A percentile compares a stretch with the other conserved stretches of the same genome.
These are phyloP conservation scores for Arthroderma sp. DNA, from an alignment of 2,329 filamentous ascomycete genomes.

Conservation along the genomic window DNA sequence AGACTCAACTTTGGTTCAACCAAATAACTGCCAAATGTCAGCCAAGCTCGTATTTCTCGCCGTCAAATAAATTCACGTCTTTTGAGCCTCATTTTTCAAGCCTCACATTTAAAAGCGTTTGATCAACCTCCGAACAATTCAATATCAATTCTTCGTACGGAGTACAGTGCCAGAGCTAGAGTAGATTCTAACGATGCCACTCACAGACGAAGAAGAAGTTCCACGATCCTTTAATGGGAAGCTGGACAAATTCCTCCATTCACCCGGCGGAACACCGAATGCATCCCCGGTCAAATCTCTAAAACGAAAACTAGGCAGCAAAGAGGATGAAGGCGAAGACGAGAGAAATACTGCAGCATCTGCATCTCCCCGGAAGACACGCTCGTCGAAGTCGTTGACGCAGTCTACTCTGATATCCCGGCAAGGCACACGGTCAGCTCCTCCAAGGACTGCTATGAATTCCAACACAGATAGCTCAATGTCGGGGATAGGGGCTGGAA, in stretches of 20 bases:
- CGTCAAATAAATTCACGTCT: neutral
- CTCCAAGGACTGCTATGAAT: neutral
- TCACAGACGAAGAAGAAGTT: slow-evolving; percentile 14
- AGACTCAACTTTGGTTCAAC: no score
- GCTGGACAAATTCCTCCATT: slow-evolving; percentile 26
- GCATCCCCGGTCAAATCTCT: slow-evolving; percentile 4
- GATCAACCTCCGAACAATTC: neutral
- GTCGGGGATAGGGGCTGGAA: neutral
- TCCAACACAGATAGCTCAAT: neutral
- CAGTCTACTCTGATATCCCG: neutral
- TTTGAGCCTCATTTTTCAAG: neutral
- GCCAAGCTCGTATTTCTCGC: no score
- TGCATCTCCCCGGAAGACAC: slow-evolving; percentile 2
- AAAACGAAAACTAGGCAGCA: slow-evolving; percentile 11
- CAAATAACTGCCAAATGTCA: no score
- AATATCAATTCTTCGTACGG: neutral
- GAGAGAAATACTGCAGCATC: neutral
- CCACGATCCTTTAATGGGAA: slow-evolving; percentile 25
- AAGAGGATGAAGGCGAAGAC: slow-evolving; percentile 3
- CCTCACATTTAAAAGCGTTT: neutral
- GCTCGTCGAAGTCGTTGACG: neutral
- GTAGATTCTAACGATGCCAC: neutral
- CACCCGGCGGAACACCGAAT: slow-evolving; percentile 4
- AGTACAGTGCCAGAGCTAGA: neutral
- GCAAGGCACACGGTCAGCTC: slow-evolving; percentile 3